Evolutionary conservation across 1,284 basidiomycete genomes (phyloP).

Genomic region (Moniliophthora roreri): DNA sequence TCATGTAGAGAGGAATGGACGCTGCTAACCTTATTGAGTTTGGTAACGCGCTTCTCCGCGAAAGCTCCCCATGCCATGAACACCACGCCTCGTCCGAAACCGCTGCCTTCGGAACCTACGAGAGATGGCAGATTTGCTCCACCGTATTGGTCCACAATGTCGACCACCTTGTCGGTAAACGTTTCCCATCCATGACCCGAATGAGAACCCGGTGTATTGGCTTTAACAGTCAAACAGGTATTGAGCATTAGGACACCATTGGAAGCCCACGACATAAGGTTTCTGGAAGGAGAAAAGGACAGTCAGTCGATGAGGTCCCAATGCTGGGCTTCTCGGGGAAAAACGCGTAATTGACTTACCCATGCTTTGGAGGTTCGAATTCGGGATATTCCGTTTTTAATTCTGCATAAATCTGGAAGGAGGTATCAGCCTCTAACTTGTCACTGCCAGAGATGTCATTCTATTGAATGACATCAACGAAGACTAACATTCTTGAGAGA

Average conservation of each 20-base stretch:
- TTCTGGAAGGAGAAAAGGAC: conserved; percentile 44
- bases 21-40: conserved; percentile 68
- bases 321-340: neutral
- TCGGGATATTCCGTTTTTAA: conserved; percentile 79
- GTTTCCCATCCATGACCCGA: conserved; percentile 86
- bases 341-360: conserved; percentile 50
- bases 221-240: conserved; percentile 85
- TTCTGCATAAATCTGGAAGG: conserved; percentile 82
- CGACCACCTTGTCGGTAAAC: conserved; percentile 73
- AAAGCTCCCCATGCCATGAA: conserved; percentile 91
- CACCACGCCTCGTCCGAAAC: conserved; percentile 72
- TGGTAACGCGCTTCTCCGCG: conserved; percentile 83
- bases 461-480: conserved; percentile 5
- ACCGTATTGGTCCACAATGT: conserved; percentile 72
- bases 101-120: conserved; percentile 38
- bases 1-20: conserved; percentile 9
- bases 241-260: conserved; percentile 93
- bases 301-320: neutral
- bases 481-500: conserved; percentile 74
- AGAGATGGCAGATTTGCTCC: conserved; percentile 61
- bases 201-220: conserved; percentile 79
- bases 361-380: conserved; percentile 82
- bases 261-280: conserved; percentile 81
- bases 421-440: neutral
- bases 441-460: neutral